Base-by-base conservation (phyloP, 768 basidiomycete species). In the Suillus spraguei region DNA sequence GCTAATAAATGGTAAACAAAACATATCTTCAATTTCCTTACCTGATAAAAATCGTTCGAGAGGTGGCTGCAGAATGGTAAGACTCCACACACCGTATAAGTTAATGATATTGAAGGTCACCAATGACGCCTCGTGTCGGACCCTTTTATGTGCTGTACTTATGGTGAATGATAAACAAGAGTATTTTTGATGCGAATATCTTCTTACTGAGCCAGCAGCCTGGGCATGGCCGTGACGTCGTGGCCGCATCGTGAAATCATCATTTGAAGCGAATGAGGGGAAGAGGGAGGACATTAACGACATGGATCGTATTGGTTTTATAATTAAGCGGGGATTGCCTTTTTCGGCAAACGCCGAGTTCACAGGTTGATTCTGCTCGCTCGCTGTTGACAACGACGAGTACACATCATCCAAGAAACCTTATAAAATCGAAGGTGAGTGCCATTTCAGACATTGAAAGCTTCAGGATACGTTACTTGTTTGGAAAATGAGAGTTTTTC, bases 11-110 rank as follows among this genome's bases (percentile, higher is more conserved):
- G 9, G 10, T 41, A 28, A 41, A 39, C 5, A 9, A 20, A 56
- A 41, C 10, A 5, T 24, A 17, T 58, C 17, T 28, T 41, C 52
- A 80, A 82, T 32, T 17, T 22, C 54, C 50, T 8, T 53, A 72
- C 67, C 70, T 82, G 82, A 67, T 80, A 78, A 63, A 83, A 74
- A 61, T 79, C 74, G 7, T 64, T 62, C 5, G 68, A 69, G 24
- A 76, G 74, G 65, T 80, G 80, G 4, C 73, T 78, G 69, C 82
- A 83, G 64, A 80, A 65, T 80, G 80, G 65, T 82, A 80, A n/a
- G 78, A 79, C 63, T 79, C 75, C 9, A 82, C 74, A 54, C 78
- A 71, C 17, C 79, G 74, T 14, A n/a, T n/a, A n/a, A n/a, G n/a
- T n/a, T n/a, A n/a, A n/a, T n/a, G n/a, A n/a, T n/a, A n/a, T n/a